A percentile compares a stretch with the other conserved stretches of the same genome.
Conservation (phyloP, 2,329 filamentous ascomycete genomes). For the Lizonia empirigonia region DNA sequence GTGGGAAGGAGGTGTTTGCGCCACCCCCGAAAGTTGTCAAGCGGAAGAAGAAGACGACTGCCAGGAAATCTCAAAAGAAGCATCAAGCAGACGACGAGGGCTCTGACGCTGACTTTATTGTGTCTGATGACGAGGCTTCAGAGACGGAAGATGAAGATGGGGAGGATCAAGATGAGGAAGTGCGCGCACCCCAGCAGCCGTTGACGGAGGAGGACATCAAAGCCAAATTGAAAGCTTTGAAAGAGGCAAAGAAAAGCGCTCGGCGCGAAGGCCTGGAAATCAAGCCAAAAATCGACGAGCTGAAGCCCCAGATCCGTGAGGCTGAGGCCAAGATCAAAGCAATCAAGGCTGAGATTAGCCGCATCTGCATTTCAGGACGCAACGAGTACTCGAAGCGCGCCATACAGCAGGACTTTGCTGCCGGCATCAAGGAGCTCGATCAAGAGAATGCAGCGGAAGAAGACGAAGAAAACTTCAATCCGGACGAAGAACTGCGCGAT, state of each 20-base stretch:
- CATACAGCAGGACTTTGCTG: slow-evolving; percentile 65
- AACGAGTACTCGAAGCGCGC: slow-evolving; percentile 62
- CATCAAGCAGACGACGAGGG: slow-evolving; percentile 16
- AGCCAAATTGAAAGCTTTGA: slow-evolving; percentile 53
- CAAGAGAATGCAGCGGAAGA: slow-evolving; percentile 60
- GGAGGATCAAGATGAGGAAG: slow-evolving; percentile 26
- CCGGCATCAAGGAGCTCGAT: slow-evolving; percentile 65
- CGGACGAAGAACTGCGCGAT: slow-evolving; percentile 60
- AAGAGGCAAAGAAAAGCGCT: slow-evolving; percentile 51
- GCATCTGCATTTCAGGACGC: slow-evolving; percentile 59
- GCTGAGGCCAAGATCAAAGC: slow-evolving; percentile 37
- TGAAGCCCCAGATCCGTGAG: slow-evolving; percentile 35
- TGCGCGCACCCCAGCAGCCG: slow-evolving; percentile 37
- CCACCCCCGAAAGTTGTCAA: slow-evolving; percentile 45
- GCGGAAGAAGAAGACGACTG: slow-evolving; percentile 46
- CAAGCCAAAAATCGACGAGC: slow-evolving; percentile 38
- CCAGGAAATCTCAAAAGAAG: slow-evolving; percentile 26
- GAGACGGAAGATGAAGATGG: slow-evolving; percentile 38
- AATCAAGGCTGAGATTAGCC: slow-evolving; percentile 45
- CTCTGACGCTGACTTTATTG: slow-evolving; percentile 27
- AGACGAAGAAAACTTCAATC: slow-evolving; percentile 61
- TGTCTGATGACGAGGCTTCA: slow-evolving; percentile 28
- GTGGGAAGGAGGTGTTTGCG: slow-evolving; percentile 53
- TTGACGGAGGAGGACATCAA: slow-evolving; percentile 51
- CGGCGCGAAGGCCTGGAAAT: slow-evolving; percentile 38